These are phyloP conservation scores for Silene conica DNA, from an alignment of 148 eudicot genomes.

Conservation along the genomic window DNA sequence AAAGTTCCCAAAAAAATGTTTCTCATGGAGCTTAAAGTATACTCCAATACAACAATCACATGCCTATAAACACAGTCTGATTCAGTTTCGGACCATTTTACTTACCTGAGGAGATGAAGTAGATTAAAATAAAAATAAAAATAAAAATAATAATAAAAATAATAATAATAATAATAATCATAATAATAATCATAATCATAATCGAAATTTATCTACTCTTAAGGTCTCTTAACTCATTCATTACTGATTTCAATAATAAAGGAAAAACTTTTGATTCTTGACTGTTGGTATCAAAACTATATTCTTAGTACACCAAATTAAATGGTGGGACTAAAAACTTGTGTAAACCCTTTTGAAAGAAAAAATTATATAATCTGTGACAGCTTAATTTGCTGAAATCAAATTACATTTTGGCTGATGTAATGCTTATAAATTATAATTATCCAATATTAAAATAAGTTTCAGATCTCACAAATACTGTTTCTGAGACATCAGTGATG, in stretches of 20 bases:
- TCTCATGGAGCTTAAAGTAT: conserved; percentile 7
- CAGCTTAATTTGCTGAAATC: not conserved
- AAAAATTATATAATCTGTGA: not conserved
- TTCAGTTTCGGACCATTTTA: not conserved
- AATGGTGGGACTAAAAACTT: too few relatives aligned
- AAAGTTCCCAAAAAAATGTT: not conserved
- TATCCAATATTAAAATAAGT: not conserved
- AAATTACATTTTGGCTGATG: not conserved
- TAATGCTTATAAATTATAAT: not conserved
- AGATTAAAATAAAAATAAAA: too few relatives aligned
- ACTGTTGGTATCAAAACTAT: not conserved
- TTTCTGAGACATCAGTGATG: too few relatives aligned
- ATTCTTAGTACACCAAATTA: not conserved
- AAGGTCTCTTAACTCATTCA: too few relatives aligned
- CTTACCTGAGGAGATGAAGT: not conserved
- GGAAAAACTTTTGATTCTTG: not conserved
- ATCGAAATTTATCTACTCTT: too few relatives aligned
- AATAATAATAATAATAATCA: too few relatives aligned
- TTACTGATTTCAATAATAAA: not conserved
- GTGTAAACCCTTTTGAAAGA: not conserved
- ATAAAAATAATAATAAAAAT: too few relatives aligned
- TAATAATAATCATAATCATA: too few relatives aligned
- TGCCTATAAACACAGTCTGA: not conserved
- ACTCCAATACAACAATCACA: conserved; percentile 1
- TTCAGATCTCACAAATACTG: not conserved